Evolutionary conservation across 148 eudicot species (phyloP), one percentile per base, ranked within the genome.

Genomic region (Rhododendron ovatum): DNA sequence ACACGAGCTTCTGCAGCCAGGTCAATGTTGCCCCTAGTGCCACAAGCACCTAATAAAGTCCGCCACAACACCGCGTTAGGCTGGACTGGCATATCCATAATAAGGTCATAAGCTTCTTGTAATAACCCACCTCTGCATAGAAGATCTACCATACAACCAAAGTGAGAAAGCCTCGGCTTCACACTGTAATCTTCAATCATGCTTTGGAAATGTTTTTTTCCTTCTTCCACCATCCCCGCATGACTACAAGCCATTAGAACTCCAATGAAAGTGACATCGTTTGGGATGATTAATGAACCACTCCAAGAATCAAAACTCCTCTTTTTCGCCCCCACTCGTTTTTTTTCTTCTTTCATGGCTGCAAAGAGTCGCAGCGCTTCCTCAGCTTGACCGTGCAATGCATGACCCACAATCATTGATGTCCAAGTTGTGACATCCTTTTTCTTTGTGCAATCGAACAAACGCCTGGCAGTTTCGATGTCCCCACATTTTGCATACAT

Each of bases 361-460:
- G 86, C 88, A 85, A 91, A 91, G 53, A 91, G 83, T 75, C 26
- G 69, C 26, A 92, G 90, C 8, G 94, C 91, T 84, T 92, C 89
- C 10, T 48, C 75, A 45, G 87, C 91, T 55, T 83, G 86, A 39
- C 92, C 91, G 26, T 92, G 89, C 55, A 92, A 55, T 1, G 94
- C 94, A 80, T 87, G 87, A n/a, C 94, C 92, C 1, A 90, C 90
- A 76, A 92, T 91, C 93, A 92, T 92, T 13, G 91, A 89, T 13
- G 94, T 91, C 92, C 91, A 92, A 15, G 92, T 92, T 28, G 88
- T 89, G 51, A 92, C 94, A 87, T 92, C 91, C 86, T 86, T 92
- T 78, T 83, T 6, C 80, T 65, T 80, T 14, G 85, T 80, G 81
- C 85, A 14, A 47, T 82, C 63, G 81, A 92, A 92, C 86, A 92